Conservation (phyloP, 257 asterid species). For the Solanum arcanum region DNA sequence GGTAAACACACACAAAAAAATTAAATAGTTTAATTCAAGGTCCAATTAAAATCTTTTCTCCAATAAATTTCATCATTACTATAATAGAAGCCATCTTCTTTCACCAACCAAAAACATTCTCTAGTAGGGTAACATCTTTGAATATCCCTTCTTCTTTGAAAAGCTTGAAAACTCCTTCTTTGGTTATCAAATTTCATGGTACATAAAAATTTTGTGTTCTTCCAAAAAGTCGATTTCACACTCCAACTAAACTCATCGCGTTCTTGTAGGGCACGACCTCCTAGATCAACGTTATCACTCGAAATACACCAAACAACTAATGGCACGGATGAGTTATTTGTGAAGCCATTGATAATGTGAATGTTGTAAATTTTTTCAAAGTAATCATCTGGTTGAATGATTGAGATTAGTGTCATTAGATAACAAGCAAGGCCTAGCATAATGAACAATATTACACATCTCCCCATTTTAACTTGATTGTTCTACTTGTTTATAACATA, state of each 20-base stretch:
- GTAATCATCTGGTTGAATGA: background rate
- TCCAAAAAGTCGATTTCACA: conserved; percentile 4
- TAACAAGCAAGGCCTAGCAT: conserved; percentile 6
- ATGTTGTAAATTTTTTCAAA: conserved; percentile 8
- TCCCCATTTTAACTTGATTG: conserved; percentile 5
- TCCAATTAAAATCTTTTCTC: conserved; percentile 25
- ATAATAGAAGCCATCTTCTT: conserved; percentile 42
- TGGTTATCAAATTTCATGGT: conserved; percentile 26
- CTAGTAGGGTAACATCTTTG: conserved; percentile 15
- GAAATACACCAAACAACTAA: conserved; percentile 38
- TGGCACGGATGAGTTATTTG: conserved; percentile 42
- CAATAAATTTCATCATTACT: conserved; percentile 26
- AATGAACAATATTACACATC: background rate
- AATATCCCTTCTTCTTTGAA: conserved; percentile 16
- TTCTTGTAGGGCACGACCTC: conserved; percentile 42
- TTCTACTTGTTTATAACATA: background rate
- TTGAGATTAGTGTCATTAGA: background rate
- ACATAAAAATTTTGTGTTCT: conserved; percentile 15
- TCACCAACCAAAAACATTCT: conserved; percentile 38
- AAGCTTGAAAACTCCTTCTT: conserved; percentile 27
- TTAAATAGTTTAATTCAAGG: background rate
- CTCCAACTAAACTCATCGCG: conserved; percentile 39
- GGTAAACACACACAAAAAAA: background rate
- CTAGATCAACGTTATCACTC: conserved; percentile 10
- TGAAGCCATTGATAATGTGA: conserved; percentile 44